Percentiles rank a stretch among this genome's conserved stretches.
These are phyloP conservation scores for Plasmodium berghei DNA, from an alignment of 169 alveolate species.

Conservation along the genomic window DNA sequence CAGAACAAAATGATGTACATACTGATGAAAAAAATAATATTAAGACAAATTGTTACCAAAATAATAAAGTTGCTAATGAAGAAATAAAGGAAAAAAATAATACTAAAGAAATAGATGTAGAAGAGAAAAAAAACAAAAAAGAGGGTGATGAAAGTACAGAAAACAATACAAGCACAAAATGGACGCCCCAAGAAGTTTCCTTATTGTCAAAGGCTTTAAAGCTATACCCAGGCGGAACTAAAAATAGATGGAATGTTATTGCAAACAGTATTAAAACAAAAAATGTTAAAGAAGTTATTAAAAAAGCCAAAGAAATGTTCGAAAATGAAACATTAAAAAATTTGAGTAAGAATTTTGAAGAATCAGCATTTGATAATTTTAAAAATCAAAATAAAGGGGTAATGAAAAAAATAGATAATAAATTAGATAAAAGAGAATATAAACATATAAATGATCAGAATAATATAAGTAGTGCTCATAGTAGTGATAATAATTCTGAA, in stretches of 20 bases:
- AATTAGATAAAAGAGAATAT: conserved; percentile 75
- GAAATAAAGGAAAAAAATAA: neutral
- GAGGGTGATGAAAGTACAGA: neutral
- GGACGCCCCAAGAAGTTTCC: conserved; percentile 92
- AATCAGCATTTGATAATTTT: conserved; percentile 79
- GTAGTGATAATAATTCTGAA: conserved; percentile 8
- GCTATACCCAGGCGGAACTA: conserved; percentile 92
- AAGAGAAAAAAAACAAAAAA: neutral
- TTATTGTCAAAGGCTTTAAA: conserved; percentile 91
- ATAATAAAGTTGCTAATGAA: neutral
- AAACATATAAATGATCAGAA: conserved; percentile 13
- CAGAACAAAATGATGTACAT: neutral
- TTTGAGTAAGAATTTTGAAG: conserved; percentile 78
- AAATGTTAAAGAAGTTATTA: conserved; percentile 90
- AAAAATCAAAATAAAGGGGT: conserved; percentile 79
- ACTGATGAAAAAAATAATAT: neutral
- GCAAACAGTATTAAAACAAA: conserved; percentile 90
- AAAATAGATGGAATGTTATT: conserved; percentile 93
- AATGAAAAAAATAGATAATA: conserved; percentile 77
- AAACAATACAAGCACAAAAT: conserved; percentile 71
- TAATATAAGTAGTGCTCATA: neutral
- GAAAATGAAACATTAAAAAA: conserved; percentile 81
- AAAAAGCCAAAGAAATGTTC: conserved; percentile 89
- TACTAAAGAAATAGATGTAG: neutral
- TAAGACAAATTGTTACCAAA: neutral